Conservation (phyloP, 2,329 filamentous ascomycete species). For the Colletotrichum sansevieriae region DNA sequence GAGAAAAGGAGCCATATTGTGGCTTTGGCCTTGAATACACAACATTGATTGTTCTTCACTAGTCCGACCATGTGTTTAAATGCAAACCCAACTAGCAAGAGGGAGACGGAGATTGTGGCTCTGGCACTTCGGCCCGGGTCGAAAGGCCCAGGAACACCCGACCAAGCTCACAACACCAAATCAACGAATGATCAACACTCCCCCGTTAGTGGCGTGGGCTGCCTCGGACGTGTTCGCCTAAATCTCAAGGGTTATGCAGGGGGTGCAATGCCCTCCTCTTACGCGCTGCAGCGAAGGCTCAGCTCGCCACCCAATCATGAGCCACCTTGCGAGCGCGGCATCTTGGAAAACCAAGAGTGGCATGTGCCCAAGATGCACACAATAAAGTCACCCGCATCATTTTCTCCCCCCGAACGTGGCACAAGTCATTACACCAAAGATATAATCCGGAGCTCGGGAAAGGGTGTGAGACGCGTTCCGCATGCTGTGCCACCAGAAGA, state of each 20-base stretch:
- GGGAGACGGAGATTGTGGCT: too few relatives aligned
- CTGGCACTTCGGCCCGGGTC: too few relatives aligned
- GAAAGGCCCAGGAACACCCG: too few relatives aligned
- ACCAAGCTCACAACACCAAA: too few relatives aligned
- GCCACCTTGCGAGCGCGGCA: constrained; percentile 7
- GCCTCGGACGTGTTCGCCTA: constrained; percentile 5
- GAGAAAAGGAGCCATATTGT: too few relatives aligned
- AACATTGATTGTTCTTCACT: too few relatives aligned
- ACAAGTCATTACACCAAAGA: constrained; percentile 9
- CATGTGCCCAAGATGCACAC: constrained; percentile 17
- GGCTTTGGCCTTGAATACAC: too few relatives aligned
- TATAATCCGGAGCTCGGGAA: constrained; percentile 1
- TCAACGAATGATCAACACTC: too few relatives aligned
- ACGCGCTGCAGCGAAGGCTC: constrained; percentile 17
- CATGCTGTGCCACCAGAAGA: constrained; percentile 25
- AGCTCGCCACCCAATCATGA: constrained; percentile 28
- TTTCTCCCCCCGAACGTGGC: constrained; percentile 8
- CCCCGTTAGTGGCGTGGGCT: constrained; percentile 4
- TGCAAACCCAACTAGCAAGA: too few relatives aligned
- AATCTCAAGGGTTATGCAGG: constrained; percentile 12
- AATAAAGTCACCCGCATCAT: background rate
- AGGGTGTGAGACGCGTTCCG: constrained; percentile 18
- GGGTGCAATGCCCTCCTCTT: background rate
- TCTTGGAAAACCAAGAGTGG: background rate
- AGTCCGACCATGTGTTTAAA: too few relatives aligned